Evolutionary conservation across 257 asterid genomes (phyloP).

Genomic region (Rhazya stricta): DNA sequence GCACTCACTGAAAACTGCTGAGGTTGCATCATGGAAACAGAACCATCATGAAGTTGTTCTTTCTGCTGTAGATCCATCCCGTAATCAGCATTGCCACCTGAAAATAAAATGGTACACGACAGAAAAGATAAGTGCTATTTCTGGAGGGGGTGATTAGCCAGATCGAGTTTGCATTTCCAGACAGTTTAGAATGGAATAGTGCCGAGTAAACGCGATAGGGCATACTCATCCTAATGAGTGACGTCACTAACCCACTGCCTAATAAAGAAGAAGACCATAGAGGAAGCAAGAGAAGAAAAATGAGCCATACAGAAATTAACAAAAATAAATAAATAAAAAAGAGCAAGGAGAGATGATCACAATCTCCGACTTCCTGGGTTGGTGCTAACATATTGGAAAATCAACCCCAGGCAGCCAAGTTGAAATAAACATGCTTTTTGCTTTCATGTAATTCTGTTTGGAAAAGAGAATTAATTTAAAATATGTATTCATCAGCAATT

Average conservation of each 20-base stretch:
- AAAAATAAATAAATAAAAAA: not conserved
- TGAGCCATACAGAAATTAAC: not conserved
- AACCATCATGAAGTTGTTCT: constrained; percentile 76
- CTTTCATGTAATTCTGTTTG: not conserved
- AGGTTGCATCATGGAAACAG: constrained; percentile 89
- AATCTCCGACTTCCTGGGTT: not conserved
- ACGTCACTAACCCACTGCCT: not conserved
- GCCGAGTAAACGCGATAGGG: not conserved
- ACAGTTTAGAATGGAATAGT: not conserved
- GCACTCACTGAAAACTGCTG: constrained; percentile 80
- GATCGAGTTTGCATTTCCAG: not conserved
- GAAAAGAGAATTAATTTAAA: not conserved
- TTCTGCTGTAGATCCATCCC: constrained; percentile 83
- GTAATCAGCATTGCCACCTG: constrained; percentile 86
- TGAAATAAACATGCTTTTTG: not conserved
- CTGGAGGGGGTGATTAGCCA: not conserved
- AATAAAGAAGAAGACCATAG: not conserved
- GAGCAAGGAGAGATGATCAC: too few species aligned
- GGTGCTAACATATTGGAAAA: not conserved
- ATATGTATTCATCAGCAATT: not conserved
- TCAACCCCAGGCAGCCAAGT: not conserved
- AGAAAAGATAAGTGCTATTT: not conserved
- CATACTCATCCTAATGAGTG: not conserved
- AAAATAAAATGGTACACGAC: constrained; percentile 13
- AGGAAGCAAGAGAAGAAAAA: not conserved